Evolutionary conservation across 805 yeast species (phyloP), one percentile per base, ranked within the genome.

Genomic region (Suhomyces xylopsoci): DNA sequence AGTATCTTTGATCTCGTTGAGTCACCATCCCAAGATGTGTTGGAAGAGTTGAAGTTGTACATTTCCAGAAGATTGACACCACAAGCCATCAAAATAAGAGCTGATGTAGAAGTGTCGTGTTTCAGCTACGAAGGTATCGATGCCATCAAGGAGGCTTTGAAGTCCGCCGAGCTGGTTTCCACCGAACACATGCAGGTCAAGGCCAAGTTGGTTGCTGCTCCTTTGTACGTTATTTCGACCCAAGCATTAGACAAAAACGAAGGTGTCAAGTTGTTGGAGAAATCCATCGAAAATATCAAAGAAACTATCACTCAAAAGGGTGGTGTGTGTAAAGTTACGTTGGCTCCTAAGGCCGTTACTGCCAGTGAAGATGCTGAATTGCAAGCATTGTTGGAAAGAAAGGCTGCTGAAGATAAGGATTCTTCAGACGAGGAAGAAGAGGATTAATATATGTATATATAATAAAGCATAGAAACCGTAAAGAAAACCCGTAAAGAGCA

Each of bases 281-380:
- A 81, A 61, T 96, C 98, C 47, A 90, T 94, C 59, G 87, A 81
- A 59, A 84, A 80, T 61, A 88, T 94, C 58, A 80, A 82, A 55
- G 82, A 81, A 62, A 78, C 84, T 48, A 91, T 94, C 64, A 81
- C 80, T 55, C 77, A 80, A 19, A 80, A 82, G 51, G 96, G 90
- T 50, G 99, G 99, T 67, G 81, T 83, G 53, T 87, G 96, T 70
- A 90, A 88, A 61, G 87, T 93, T 58, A 91, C 96, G 51, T 93
- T 93, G 97, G 93, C 96, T 63, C 98, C 99, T 67, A 93, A 92
- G 83, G 97, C 98, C 43, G 98, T 94, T 60, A 91, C 97, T 52
- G 98, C 97, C 55, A 89, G 94, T 55, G 99, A 94, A 71, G 99
- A 94, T 71, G 98, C 97, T 55, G 97, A 92, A 76, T 83, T 94